Percentiles rank a stretch among this genome's conserved stretches.
These are phyloP conservation scores for Zygnema circumcarinatum DNA, from an alignment of 139 green algal species.

Conservation along the genomic window DNA sequence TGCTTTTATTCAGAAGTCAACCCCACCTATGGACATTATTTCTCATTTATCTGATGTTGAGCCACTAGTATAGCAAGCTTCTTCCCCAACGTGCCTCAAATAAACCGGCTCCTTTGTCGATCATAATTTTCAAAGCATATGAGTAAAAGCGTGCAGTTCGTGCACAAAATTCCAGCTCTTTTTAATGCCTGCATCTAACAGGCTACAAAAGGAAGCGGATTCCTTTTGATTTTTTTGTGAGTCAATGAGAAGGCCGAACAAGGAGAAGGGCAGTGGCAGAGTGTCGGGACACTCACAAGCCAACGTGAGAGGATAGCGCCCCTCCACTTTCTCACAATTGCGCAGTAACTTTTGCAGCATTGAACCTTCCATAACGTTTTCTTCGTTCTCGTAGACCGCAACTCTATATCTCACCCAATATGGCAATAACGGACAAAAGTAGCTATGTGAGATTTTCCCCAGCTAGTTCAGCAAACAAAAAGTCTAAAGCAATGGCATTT, in stretches of 20 bases:
- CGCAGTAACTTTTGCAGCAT: not conserved
- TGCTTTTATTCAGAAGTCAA: not conserved
- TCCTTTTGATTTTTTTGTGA: too few relatives aligned
- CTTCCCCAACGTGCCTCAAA: not conserved
- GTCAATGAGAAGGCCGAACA: not conserved
- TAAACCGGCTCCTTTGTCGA: not conserved
- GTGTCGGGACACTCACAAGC: not conserved
- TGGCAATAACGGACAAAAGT: not conserved
- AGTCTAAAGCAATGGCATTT: not conserved
- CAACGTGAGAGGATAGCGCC: not conserved
- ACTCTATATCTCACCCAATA: not conserved
- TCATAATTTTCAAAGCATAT: not conserved
- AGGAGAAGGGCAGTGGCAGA: not conserved
- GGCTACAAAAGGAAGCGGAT: not conserved
- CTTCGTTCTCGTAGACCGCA: not conserved
- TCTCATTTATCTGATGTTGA: not conserved
- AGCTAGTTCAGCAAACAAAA: not conserved
- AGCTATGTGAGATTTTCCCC: too few relatives aligned
- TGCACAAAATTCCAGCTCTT: too few relatives aligned
- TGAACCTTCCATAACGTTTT: not conserved
- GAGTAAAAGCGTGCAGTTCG: not conserved
- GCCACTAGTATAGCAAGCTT: not conserved
- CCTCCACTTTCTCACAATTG: not conserved
- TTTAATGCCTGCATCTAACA: too few relatives aligned
- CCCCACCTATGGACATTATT: too few relatives aligned